Conservation (phyloP, 2,329 filamentous ascomycete species). For the Rutstroemia sp. region DNA sequence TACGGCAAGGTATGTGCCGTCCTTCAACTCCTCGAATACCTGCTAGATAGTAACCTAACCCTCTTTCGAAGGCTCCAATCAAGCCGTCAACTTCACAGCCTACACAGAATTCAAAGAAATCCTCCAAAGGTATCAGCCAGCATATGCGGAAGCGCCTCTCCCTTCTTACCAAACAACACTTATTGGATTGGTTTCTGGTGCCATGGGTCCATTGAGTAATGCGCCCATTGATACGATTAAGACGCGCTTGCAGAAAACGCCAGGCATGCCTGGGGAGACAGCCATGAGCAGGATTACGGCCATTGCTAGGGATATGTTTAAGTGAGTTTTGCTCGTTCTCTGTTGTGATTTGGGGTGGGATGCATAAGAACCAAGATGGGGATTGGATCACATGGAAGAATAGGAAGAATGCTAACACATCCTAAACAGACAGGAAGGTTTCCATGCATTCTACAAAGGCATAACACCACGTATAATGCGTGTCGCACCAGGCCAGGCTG, state of each 20-base stretch:
- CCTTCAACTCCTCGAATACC: background rate
- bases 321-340: slow-evolving; percentile 37
- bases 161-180: slow-evolving; percentile 85
- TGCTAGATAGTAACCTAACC: background rate
- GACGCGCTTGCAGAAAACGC: slow-evolving; percentile 87
- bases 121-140: slow-evolving; percentile 65
- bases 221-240: slow-evolving; percentile 99
- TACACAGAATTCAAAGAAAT: slow-evolving; percentile 87
- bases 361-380: too few species aligned
- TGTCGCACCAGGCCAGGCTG: slow-evolving; percentile 88
- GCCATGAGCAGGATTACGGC: slow-evolving; percentile 69
- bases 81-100: slow-evolving; percentile 97
- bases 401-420: background rate
- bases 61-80: slow-evolving; percentile 51
- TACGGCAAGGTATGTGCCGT: slow-evolving; percentile 67
- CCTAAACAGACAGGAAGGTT: slow-evolving; percentile 68
- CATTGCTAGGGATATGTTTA: slow-evolving; percentile 82
- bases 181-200: slow-evolving; percentile 81
- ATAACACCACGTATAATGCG: slow-evolving; percentile 97
- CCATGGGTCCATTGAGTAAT: slow-evolving; percentile 93
- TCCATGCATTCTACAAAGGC: slow-evolving; percentile 96
- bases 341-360: too few species aligned
- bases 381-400: background rate
- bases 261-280: slow-evolving; percentile 71
- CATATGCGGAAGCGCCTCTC: slow-evolving; percentile 56